These are phyloP conservation scores for Populus tomentosa DNA, from an alignment of 441 rosid species.

Conservation along the genomic window DNA sequence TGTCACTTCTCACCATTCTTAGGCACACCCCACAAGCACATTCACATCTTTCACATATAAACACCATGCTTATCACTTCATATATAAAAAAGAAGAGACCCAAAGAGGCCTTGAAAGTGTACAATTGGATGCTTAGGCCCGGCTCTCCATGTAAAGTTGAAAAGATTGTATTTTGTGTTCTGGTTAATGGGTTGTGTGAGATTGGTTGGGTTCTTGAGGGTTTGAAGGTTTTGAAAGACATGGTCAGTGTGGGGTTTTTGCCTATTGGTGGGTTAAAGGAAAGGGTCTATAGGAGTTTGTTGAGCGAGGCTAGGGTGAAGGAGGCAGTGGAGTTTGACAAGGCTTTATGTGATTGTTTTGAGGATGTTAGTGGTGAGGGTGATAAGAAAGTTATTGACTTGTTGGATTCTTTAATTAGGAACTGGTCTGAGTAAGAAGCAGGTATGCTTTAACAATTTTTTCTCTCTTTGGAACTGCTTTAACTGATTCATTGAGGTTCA, in stretches of 20 bases:
- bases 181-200: conserved; percentile 39
- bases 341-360: conserved; percentile 23
- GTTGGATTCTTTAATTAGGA: conserved; percentile 32
- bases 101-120: conserved; percentile 43
- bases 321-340: conserved; percentile 37
- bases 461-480: background rate
- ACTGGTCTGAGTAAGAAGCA: conserved; percentile 32
- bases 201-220: conserved; percentile 33
- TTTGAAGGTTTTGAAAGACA: conserved; percentile 39
- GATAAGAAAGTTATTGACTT: conserved; percentile 19
- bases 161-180: conserved; percentile 21
- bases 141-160: conserved; percentile 29
- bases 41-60: conserved; percentile 26
- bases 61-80: conserved; percentile 28
- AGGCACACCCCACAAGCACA: conserved; percentile 28
- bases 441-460: background rate
- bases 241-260: conserved; percentile 27
- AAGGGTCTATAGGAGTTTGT: conserved; percentile 35
- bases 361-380: conserved; percentile 16
- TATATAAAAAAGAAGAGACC: conserved; percentile 33
- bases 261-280: conserved; percentile 34
- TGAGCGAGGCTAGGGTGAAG: conserved; percentile 45
- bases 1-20: conserved; percentile 39
- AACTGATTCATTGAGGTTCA: background rate
- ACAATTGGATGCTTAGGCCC: conserved; percentile 43